Percentiles rank a stretch among this genome's conserved stretches.
phyloP scores from a whole-genome alignment of 164 flowering plant species.

The Magnolia officinalis region DNA sequence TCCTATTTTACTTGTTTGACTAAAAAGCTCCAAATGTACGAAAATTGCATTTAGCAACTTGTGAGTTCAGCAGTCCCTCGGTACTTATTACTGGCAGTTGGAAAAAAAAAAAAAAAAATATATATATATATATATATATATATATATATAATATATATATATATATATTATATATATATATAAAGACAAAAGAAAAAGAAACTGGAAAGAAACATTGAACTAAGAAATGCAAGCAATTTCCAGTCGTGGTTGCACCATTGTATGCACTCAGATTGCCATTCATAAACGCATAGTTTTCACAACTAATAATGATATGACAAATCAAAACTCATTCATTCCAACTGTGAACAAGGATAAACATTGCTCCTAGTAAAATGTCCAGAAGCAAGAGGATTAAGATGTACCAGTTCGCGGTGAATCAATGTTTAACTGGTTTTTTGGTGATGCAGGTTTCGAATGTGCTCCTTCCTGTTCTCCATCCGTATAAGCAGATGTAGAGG shows the following conservation, averaged over 20 bases:
- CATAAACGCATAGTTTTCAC: not conserved
- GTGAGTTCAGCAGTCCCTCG: not conserved
- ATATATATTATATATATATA: too few species aligned
- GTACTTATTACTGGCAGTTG: too few species aligned
- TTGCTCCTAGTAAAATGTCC: not conserved
- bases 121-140: too few species aligned
- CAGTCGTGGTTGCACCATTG: not conserved
- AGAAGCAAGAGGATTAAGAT: not conserved
- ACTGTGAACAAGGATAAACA: not conserved
- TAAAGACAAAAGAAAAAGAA: not conserved
- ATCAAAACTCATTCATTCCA: not conserved
- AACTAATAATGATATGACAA: not conserved
- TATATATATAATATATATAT: too few species aligned
- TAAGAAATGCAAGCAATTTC: not conserved
- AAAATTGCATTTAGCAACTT: not conserved
- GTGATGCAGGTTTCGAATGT: not conserved
- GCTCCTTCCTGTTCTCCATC: conserved; percentile 30
- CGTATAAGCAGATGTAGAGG: conserved; percentile 41
- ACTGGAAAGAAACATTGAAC: too few species aligned
- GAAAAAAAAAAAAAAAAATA: too few species aligned
- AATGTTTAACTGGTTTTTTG: conserved; percentile 7
- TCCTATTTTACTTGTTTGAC: not conserved
- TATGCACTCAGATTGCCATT: too few species aligned
- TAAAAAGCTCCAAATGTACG: not conserved
- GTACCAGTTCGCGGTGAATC: conserved; percentile 36